Base-by-base conservation (phyloP, 495 filamentous ascomycete genomes). In the Glarea lozoyensis region DNA sequence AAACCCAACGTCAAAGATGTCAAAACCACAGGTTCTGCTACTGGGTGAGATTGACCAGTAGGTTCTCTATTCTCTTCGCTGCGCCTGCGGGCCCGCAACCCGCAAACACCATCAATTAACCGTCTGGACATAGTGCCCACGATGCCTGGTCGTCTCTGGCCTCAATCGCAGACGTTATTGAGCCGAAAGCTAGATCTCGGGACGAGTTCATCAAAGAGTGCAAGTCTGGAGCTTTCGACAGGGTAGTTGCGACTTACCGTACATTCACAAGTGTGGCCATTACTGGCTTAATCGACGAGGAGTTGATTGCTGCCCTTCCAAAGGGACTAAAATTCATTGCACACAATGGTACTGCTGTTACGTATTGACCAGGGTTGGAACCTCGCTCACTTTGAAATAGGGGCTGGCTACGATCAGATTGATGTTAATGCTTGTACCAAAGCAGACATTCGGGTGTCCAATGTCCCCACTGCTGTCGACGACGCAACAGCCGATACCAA, bases 351-450 rank as follows among this genome's bases (percentile, higher is more conserved):
- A 60, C 23, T 46, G 3, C 10, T 22, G 17, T 11, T 64, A 56
- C 45, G 47, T 42, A n/a, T n/a, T n/a, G n/a, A n/a, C n/a, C n/a
- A n/a, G n/a, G n/a, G n/a, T n/a, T n/a, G n/a, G n/a, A n/a, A n/a
- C n/a, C n/a, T n/a, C n/a, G n/a, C n/a, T n/a, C n/a, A n/a, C n/a
- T n/a, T n/a, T n/a, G 12, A 32, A 13, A 22, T 34, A 76, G 79
- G 78, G 30, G 83, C 86, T 27, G 87, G 87, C 16, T 92, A 90
- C 62, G 87, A 92, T 60, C 80, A 86, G 62, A 66, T 92, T 42
- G 75, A 82, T 56, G 69, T 88, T 22, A 62, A 75, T 42, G 80
- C 79, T 24, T 89, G 84, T 68, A 81, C 73, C 12, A 67, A 68
- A 1, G 72, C 72, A 42, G 63, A 58, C 22, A 75, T 94, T 44